Evolutionary conservation across 2,329 filamentous ascomycete species (phyloP).

Genomic region (Diaporthe sp.): DNA sequence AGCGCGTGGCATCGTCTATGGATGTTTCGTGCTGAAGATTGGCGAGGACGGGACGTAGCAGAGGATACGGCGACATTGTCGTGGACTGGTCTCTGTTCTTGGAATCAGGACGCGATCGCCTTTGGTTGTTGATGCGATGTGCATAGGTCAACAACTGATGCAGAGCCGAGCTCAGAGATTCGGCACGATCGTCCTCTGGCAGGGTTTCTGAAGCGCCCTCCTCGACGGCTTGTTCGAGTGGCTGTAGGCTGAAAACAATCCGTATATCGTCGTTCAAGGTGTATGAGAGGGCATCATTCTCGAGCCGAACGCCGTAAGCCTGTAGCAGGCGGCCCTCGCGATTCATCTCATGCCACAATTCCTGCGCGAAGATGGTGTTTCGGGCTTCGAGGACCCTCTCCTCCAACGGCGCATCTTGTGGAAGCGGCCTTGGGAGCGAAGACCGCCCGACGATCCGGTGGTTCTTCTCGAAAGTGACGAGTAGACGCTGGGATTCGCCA

Average conservation of each 20-base stretch:
- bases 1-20: constrained; percentile 55
- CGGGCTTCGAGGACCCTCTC: constrained; percentile 80
- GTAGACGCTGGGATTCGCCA: constrained; percentile 70
- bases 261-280: constrained; percentile 66
- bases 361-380: constrained; percentile 85
- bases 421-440: constrained; percentile 64
- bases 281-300: constrained; percentile 70
- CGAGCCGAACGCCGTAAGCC: constrained; percentile 77
- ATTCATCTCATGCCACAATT: constrained; percentile 91
- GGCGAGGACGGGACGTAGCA: constrained; percentile 67
- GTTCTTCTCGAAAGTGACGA: constrained; percentile 74
- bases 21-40: constrained; percentile 61
- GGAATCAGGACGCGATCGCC: constrained; percentile 71
- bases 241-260: constrained; percentile 77
- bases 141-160: constrained; percentile 84
- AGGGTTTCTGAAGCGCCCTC: constrained; percentile 49
- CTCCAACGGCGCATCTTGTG: constrained; percentile 73
- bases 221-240: constrained; percentile 63
- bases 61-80: constrained; percentile 60
- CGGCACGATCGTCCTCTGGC: constrained; percentile 68
- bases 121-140: constrained; percentile 81
- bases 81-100: constrained; percentile 55
- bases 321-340: constrained; percentile 83
- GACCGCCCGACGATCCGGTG: constrained; percentile 72
- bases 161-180: constrained; percentile 76